Conservation (phyloP, 2,329 filamentous ascomycete genomes). For the Emmonsia crescens region DNA sequence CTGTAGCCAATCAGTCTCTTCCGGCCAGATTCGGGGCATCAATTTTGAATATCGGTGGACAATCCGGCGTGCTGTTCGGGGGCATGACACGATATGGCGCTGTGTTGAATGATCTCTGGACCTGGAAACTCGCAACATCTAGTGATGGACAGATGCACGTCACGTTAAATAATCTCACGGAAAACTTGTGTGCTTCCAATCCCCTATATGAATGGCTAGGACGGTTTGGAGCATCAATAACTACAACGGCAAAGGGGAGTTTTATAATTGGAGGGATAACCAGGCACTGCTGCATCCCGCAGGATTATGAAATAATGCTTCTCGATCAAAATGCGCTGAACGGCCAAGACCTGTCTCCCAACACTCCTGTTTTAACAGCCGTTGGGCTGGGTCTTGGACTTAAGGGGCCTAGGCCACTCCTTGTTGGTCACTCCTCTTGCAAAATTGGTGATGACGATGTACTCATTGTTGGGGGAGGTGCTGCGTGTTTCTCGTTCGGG, state of each 20-base stretch:
- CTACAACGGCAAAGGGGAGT: conserved; percentile 35
- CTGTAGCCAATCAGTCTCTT: conserved; percentile 27
- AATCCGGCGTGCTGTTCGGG: conserved; percentile 56
- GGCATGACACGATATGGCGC: conserved; percentile 58
- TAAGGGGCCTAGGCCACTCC: conserved; percentile 48
- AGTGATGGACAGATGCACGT: conserved; percentile 21
- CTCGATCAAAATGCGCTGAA: conserved; percentile 19
- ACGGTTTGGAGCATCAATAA: conserved; percentile 44
- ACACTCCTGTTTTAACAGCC: conserved; percentile 18
- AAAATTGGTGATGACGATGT: conserved; percentile 40
- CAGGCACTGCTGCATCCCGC: conserved; percentile 25
- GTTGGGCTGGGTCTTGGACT: conserved; percentile 19
- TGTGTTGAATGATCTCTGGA: conserved; percentile 52
- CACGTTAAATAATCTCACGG: conserved; percentile 19
- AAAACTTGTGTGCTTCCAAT: conserved; percentile 15
- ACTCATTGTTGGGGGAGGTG: conserved; percentile 65
- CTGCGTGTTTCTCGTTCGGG: conserved; percentile 84
- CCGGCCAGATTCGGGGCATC: conserved; percentile 47
- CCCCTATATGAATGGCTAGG: conserved; percentile 23
- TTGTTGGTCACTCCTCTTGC: conserved; percentile 56
- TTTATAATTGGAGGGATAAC: conserved; percentile 45
- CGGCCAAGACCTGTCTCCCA: conserved; percentile 13
- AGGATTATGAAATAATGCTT: conserved; percentile 45
- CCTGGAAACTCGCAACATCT: conserved; percentile 48
- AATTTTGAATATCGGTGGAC: conserved; percentile 31